A percentile compares a stretch with the other conserved stretches of the same genome.
These are phyloP conservation scores for Phytophthora sp. DNA, from an alignment of 352 stramenopile species.

Conservation along the genomic window DNA sequence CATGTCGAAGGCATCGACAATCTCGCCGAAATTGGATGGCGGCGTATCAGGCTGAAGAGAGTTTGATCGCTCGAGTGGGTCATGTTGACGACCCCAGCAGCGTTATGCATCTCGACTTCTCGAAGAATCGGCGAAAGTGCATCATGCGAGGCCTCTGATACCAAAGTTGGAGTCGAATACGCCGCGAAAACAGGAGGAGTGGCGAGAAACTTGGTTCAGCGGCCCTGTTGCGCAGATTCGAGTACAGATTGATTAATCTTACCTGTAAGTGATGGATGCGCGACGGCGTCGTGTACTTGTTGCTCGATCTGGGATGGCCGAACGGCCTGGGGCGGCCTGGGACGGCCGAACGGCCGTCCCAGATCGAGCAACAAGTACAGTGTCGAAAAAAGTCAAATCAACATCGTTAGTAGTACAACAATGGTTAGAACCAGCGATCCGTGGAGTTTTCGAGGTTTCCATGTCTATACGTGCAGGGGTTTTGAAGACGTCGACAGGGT, in stretches of 20 bases:
- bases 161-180: slow-evolving; percentile 20
- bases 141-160: slow-evolving; percentile 13
- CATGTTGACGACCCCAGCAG: background rate
- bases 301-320: slow-evolving; percentile 9
- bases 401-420: background rate
- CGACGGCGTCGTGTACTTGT: background rate
- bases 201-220: slow-evolving; percentile 4
- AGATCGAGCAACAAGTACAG: slow-evolving; percentile 5
- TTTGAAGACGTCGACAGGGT: background rate
- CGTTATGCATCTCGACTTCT: background rate
- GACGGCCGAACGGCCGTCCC: too few species aligned
- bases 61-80: slow-evolving; percentile 16
- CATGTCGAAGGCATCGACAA: background rate
- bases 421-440: too few species aligned
- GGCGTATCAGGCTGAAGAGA: background rate
- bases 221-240: slow-evolving; percentile 11
- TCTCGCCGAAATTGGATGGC: background rate
- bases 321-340: too few species aligned
- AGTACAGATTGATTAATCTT: slow-evolving; percentile 24
- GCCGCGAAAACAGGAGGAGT: slow-evolving; percentile 6
- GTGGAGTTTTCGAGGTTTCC: too few species aligned
- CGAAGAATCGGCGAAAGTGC: slow-evolving; percentile 7
- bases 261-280: background rate
- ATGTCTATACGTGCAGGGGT: too few species aligned
- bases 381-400: slow-evolving; percentile 6